phyloP scores from a whole-genome alignment of 192 early-diverging fungal genomes.

The Pilobolus umbonatus region DNA sequence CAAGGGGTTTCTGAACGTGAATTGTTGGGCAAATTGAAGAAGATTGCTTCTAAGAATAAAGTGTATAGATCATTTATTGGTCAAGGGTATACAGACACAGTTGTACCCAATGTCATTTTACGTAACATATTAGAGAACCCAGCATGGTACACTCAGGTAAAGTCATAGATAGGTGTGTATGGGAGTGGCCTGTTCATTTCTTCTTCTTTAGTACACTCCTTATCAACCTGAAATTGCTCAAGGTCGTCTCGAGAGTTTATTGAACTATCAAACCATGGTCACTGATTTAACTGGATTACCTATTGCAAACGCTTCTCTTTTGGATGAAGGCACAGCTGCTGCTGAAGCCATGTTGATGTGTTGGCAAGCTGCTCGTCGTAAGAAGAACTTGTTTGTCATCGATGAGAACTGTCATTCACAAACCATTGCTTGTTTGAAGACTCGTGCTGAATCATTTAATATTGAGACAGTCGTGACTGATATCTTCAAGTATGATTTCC shows the following conservation, averaged over 20 bases:
- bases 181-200: not conserved
- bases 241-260: conserved; percentile 92
- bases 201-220: conserved; percentile 78
- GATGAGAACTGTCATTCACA: conserved; percentile 93
- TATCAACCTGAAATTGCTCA: conserved; percentile 99
- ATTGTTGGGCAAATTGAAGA: conserved; percentile 74
- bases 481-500: conserved; percentile 76
- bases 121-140: conserved; percentile 98
- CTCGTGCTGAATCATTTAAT: conserved; percentile 92
- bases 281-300: conserved; percentile 92
- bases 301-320: conserved; percentile 94
- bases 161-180: not conserved
- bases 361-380: conserved; percentile 64
- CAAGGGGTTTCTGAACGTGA: conserved; percentile 81
- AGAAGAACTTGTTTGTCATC: conserved; percentile 87
- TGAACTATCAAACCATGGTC: conserved; percentile 99
- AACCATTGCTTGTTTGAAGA: conserved; percentile 89
- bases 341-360: conserved; percentile 97
- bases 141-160: conserved; percentile 95
- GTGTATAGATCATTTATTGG: conserved; percentile 91
- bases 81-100: conserved; percentile 89
- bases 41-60: conserved; percentile 91
- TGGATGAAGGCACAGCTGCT: conserved; percentile 99
- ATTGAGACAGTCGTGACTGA: conserved; percentile 87
- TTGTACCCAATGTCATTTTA: conserved; percentile 92